Evolutionary conservation across 1,139 yeast species (phyloP), one percentile per base, ranked within the genome.

Genomic region (Sugiyamaella neomexicana): DNA sequence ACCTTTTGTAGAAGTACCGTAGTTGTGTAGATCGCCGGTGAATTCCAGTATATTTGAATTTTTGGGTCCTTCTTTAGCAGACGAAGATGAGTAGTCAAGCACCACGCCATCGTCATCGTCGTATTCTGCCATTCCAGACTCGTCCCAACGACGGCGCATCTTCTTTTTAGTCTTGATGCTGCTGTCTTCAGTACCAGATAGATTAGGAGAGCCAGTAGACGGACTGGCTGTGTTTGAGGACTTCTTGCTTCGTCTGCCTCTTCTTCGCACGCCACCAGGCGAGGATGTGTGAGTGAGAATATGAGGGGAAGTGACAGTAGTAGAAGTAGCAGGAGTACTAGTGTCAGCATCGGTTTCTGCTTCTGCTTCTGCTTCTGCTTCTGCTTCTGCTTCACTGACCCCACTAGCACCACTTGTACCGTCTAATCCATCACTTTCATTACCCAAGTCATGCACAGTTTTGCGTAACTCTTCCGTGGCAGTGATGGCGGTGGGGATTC

Each of bases 1-100:
- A 2, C 72, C 65, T 45, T 74, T 72, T 12, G 75, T 73, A 29
- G 73, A 73, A 32, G 72, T 65, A 32, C 78, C 76, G 53, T 86
- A 86, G 61, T 78, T 79, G 0, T 68, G 62, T 1, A 74, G 68
- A 46, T 72, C 75, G 54, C 78, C 72, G 1, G 79, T 77, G 7
- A 71, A 70, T 8, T 72, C 61, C 25, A 54, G 69, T 15, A 68
- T 71, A 54, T 74, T 71, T 0, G 75, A 75, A 10, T 69, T 66
- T n/a, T n/a, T 32, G 8, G 64, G 36, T 5, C 34, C 47, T 25
- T 40, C 55, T 40, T 65, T 62, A 10, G 59, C 54, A 12, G 62
- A 66, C 0, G 86, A 54, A 10, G 62, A 66, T 0, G 86, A 81
- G 60, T 80, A 82, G 60, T 82, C 86, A 40, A 82, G 66, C 1